Evolutionary conservation across 257 asterid genomes (phyloP).

Genomic region (Solanum peruvianum): DNA sequence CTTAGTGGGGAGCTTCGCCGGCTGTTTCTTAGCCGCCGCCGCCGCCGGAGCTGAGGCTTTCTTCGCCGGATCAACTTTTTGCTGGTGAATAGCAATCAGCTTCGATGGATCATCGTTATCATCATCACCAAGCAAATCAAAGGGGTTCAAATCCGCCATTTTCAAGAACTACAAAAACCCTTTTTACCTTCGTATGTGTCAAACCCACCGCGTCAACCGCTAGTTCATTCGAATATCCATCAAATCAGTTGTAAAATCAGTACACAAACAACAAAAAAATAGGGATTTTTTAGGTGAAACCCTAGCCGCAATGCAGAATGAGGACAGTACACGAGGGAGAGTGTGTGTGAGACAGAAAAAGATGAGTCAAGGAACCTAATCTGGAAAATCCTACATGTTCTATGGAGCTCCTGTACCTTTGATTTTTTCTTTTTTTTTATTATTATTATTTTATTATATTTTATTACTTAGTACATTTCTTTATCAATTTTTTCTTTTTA

Average conservation of each 20-base stretch:
- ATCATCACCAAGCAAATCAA: conserved; percentile 78
- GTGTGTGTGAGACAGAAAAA: background rate
- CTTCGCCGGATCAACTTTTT: conserved; percentile 37
- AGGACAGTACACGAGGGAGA: background rate
- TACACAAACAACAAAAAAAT: background rate
- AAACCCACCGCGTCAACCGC: background rate
- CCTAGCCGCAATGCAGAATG: conserved; percentile 64
- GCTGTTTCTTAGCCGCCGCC: conserved; percentile 22
- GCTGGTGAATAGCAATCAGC: conserved; percentile 52
- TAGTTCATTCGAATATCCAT: conserved; percentile 11
- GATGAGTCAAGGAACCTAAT: conserved; percentile 3
- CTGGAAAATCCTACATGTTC: conserved; percentile 1
- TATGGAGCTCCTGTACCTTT: background rate
- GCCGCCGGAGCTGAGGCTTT: conserved; percentile 28
- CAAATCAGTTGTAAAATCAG: background rate
- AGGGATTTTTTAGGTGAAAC: conserved; percentile 35
- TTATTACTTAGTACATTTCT: background rate
- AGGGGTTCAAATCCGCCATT: conserved; percentile 82
- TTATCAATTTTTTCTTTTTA: too few relatives aligned
- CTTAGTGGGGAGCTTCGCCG: conserved; percentile 62
- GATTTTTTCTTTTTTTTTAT: background rate
- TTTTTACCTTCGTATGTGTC: background rate
- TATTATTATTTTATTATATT: background rate
- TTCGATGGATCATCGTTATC: conserved; percentile 55
- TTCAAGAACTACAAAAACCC: conserved; percentile 4